These are phyloP conservation scores for Saxispiralis lemnorum DNA, from an alignment of 495 filamentous ascomycete genomes.

Conservation along the genomic window DNA sequence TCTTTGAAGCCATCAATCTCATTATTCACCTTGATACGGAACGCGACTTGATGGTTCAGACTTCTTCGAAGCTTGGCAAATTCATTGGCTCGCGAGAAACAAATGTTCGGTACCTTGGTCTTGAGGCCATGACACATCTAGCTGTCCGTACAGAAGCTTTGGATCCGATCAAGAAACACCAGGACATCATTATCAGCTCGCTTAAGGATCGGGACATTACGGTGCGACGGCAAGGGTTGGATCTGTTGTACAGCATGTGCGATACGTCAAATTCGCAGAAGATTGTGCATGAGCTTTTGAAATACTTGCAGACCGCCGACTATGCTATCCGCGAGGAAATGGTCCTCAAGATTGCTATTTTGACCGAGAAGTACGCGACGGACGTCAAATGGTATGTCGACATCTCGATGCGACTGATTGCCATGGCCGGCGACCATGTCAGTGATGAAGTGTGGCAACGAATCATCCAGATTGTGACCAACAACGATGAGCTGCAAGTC, in stretches of 20 bases:
- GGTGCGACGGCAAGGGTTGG: slow-evolving; percentile 84
- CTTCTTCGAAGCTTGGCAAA: slow-evolving; percentile 80
- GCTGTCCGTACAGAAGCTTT: slow-evolving; percentile 87
- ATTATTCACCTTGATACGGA: slow-evolving; percentile 98
- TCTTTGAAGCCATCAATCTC: slow-evolving; percentile 97
- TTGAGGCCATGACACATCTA: slow-evolving; percentile 97
- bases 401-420: slow-evolving; percentile 83
- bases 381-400: slow-evolving; percentile 99
- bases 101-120: slow-evolving; percentile 88
- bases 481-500: slow-evolving; percentile 94
- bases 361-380: slow-evolving; percentile 96
- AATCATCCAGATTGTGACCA: slow-evolving; percentile 97
- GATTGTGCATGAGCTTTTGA: slow-evolving; percentile 83
- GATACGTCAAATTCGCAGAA: slow-evolving; percentile 78
- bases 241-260: slow-evolving; percentile 99
- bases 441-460: slow-evolving; percentile 99
- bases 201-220: slow-evolving; percentile 93
- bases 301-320: slow-evolving; percentile 89
- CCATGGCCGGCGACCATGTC: slow-evolving; percentile 94
- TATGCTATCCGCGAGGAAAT: slow-evolving; percentile 86
- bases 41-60: slow-evolving; percentile 86
- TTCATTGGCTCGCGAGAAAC: slow-evolving; percentile 96
- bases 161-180: slow-evolving; percentile 95
- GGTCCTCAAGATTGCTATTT: slow-evolving; percentile 95
- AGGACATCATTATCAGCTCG: slow-evolving; percentile 84